phyloP scores from a whole-genome alignment of 306 rosid genomes.

The Spatholobus suberectus region DNA sequence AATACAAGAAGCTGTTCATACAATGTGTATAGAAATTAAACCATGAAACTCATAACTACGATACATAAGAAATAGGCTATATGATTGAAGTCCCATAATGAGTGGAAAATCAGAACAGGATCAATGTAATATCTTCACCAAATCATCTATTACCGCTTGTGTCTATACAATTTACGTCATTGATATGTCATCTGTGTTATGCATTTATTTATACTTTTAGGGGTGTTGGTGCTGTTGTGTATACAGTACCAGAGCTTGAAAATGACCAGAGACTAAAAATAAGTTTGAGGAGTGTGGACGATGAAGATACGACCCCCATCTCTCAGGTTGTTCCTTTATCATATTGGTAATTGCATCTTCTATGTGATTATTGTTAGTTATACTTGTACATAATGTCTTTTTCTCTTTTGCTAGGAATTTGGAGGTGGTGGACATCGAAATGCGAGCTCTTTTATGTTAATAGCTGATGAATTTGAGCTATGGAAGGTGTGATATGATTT shows the following conservation, averaged over 20 bases:
- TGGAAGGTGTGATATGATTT: constrained; percentile 63
- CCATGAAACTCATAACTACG: not conserved
- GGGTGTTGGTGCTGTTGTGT: constrained; percentile 86
- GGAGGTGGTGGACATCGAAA: constrained; percentile 91
- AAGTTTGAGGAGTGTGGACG: constrained; percentile 76
- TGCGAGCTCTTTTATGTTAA: constrained; percentile 83
- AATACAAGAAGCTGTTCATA: not conserved
- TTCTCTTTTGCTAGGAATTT: constrained; percentile 57
- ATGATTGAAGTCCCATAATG: not conserved
- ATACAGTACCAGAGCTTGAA: constrained; percentile 70
- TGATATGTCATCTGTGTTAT: not conserved
- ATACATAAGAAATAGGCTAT: not conserved
- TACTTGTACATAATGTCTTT: constrained; percentile 26
- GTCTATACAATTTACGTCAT: not conserved
- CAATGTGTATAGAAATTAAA: not conserved
- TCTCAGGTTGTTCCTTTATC: constrained; percentile 62
- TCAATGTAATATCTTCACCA: not conserved
- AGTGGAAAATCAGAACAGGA: not conserved
- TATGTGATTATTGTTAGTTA: not conserved
- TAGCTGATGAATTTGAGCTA: constrained; percentile 57
- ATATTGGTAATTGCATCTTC: constrained; percentile 16
- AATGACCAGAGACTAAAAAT: constrained; percentile 68
- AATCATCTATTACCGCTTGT: not conserved
- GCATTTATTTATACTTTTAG: constrained; percentile 47
- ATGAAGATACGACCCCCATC: constrained; percentile 75